These are phyloP conservation scores for Megacollybia marginata DNA, from an alignment of 768 basidiomycete genomes.

Conservation along the genomic window DNA sequence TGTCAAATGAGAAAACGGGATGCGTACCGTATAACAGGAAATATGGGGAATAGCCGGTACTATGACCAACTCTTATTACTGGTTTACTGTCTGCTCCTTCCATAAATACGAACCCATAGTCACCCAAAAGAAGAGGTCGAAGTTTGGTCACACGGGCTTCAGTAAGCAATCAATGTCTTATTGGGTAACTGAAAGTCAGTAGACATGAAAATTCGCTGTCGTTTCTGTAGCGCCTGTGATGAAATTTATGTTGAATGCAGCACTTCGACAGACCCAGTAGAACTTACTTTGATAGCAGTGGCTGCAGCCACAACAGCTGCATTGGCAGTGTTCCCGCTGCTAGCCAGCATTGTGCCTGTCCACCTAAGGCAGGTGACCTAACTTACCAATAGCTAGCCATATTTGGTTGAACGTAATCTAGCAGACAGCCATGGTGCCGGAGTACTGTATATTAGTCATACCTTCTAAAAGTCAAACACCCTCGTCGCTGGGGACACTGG, in stretches of 20 bases:
- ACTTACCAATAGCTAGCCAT: too few species aligned
- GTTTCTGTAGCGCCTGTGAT: slow-evolving; percentile 4
- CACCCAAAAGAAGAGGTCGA: slow-evolving; percentile 3
- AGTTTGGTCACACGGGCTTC: slow-evolving; percentile 4
- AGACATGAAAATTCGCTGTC: slow-evolving; percentile 6
- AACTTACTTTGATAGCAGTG: slow-evolving; percentile 3
- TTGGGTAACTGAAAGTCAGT: slow-evolving; percentile 1
- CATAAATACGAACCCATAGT: slow-evolving; percentile 5
- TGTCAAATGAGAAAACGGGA: too few species aligned
- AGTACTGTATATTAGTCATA: too few species aligned
- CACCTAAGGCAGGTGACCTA: too few species aligned
- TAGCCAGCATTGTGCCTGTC: too few species aligned
- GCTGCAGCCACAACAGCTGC: slow-evolving; percentile 9
- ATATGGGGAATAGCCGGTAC: too few species aligned
- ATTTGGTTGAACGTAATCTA: too few species aligned
- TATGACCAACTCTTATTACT: slow-evolving; percentile 1
- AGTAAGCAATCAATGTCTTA: slow-evolving; percentile 3
- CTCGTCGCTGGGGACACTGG: too few species aligned
- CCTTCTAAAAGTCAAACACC: too few species aligned
- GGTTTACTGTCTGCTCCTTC: slow-evolving; percentile 4
- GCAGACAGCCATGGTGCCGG: too few species aligned
- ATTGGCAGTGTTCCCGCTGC: slow-evolving; percentile 15
- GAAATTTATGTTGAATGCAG: not conserved
- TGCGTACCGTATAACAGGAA: too few species aligned
- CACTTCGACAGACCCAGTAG: not conserved